phyloP scores from a whole-genome alignment of 148 eudicot genomes.

The Suaeda aralocaspica region DNA sequence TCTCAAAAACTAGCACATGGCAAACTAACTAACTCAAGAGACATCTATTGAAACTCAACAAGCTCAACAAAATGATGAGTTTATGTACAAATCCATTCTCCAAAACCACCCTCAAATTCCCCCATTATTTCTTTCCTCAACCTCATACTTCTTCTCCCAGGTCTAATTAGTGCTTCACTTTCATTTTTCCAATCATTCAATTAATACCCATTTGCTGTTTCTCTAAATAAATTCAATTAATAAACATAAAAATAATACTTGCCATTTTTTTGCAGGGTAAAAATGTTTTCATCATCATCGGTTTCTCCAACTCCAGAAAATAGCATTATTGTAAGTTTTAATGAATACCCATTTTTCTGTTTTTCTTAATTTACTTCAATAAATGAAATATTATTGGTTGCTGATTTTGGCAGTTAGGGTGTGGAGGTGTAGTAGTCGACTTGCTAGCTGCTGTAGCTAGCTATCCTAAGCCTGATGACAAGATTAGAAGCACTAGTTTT shows the following conservation, averaged over 20 bases:
- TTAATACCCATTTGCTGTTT: conserved; percentile 2
- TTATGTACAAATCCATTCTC: too few species aligned
- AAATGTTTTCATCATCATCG: conserved; percentile 42
- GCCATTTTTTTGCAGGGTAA: conserved; percentile 33
- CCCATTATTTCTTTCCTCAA: too few species aligned
- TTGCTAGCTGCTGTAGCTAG: conserved; percentile 67
- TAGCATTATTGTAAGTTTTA: conserved; percentile 45
- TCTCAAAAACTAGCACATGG: too few species aligned
- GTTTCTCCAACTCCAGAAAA: conserved; percentile 45
- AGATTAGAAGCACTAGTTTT: conserved; percentile 84
- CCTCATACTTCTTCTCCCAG: too few species aligned
- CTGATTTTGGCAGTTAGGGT: conserved; percentile 54
- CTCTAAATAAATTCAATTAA: neutral
- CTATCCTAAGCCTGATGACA: conserved; percentile 88
- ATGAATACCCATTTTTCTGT: neutral
- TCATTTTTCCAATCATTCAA: too few species aligned
- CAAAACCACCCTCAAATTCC: too few species aligned
- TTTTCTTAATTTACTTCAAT: neutral
- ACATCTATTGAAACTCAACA: too few species aligned
- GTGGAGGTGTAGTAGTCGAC: conserved; percentile 56
- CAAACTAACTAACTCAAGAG: too few species aligned
- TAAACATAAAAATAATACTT: too few species aligned
- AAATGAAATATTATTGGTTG: neutral
- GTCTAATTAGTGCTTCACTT: too few species aligned
- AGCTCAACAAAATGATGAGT: neutral